These are phyloP conservation scores for Mucor piriformis DNA, from an alignment of 371 early-diverging fungal genomes.

Conservation along the genomic window DNA sequence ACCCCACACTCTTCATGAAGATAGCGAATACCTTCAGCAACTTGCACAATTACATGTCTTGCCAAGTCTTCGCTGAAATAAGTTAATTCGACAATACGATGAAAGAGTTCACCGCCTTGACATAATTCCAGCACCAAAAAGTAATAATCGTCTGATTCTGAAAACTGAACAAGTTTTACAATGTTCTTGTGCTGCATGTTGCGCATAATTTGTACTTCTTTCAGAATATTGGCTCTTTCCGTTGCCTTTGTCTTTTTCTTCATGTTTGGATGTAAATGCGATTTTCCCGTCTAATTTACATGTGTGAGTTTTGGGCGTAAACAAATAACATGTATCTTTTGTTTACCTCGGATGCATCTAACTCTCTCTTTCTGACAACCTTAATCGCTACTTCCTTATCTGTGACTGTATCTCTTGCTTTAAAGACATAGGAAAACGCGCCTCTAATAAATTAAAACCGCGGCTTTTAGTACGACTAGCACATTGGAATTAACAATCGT, in stretches of 20 bases:
- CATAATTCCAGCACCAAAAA: constrained; percentile 86
- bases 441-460: constrained; percentile 55
- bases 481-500: too few species aligned
- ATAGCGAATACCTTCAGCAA: constrained; percentile 87
- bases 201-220: constrained; percentile 89
- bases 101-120: constrained; percentile 87
- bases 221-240: constrained; percentile 73
- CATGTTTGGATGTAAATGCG: constrained; percentile 46
- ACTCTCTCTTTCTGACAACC: constrained; percentile 68
- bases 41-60: constrained; percentile 86
- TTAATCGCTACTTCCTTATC: constrained; percentile 80
- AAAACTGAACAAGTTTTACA: constrained; percentile 71
- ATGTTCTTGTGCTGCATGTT: constrained; percentile 82
- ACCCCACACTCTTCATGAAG: constrained; percentile 88
- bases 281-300: constrained; percentile 33
- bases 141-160: constrained; percentile 67
- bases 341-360: constrained; percentile 58
- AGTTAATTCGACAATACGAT: constrained; percentile 80
- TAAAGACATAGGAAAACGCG: constrained; percentile 81
- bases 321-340: not conserved
- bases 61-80: constrained; percentile 79
- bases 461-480: too few species aligned
- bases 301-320: not conserved
- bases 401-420: constrained; percentile 61
- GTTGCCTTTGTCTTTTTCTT: constrained; percentile 48